These are phyloP conservation scores for Termitomyces heimii DNA, from an alignment of 768 basidiomycete genomes.

Conservation along the genomic window DNA sequence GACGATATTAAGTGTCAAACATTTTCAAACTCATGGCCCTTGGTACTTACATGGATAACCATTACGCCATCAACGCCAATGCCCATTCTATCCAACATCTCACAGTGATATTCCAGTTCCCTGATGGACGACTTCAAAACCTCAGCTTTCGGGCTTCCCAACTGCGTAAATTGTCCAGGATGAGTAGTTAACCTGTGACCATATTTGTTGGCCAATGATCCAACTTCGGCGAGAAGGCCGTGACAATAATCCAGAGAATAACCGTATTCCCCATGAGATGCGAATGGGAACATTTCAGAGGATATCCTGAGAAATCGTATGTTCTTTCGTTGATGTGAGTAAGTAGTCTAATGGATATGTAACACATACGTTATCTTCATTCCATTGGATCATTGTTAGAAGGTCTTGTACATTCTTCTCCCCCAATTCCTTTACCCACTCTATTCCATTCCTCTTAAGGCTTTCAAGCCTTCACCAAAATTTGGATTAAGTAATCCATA, in stretches of 20 bases:
- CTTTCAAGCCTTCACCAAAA: constrained; percentile 55
- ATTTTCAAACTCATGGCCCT: not conserved
- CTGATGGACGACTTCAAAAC: constrained; percentile 75
- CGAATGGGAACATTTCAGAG: constrained; percentile 92
- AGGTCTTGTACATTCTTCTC: constrained; percentile 71
- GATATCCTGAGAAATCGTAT: constrained; percentile 88
- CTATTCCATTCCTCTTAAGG: constrained; percentile 73
- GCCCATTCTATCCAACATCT: constrained; percentile 85
- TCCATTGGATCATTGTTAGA: constrained; percentile 79
- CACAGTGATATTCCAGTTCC: constrained; percentile 81
- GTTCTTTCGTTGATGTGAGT: constrained; percentile 29
- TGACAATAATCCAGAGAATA: constrained; percentile 78
- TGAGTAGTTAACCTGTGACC: constrained; percentile 82
- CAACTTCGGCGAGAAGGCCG: constrained; percentile 46
- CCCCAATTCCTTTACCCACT: constrained; percentile 79
- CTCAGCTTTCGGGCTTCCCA: constrained; percentile 71
- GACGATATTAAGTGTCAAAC: constrained; percentile 3
- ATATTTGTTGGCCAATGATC: constrained; percentile 60
- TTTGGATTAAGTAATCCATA: not conserved
- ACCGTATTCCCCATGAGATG: constrained; percentile 74
- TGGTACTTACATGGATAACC: constrained; percentile 63
- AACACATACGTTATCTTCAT: constrained; percentile 65
- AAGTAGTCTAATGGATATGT: not conserved
- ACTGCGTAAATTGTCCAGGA: constrained; percentile 81
- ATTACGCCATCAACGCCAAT: constrained; percentile 81